phyloP scores from a whole-genome alignment of 257 asterid species.

The Solanum ossicruentum region DNA sequence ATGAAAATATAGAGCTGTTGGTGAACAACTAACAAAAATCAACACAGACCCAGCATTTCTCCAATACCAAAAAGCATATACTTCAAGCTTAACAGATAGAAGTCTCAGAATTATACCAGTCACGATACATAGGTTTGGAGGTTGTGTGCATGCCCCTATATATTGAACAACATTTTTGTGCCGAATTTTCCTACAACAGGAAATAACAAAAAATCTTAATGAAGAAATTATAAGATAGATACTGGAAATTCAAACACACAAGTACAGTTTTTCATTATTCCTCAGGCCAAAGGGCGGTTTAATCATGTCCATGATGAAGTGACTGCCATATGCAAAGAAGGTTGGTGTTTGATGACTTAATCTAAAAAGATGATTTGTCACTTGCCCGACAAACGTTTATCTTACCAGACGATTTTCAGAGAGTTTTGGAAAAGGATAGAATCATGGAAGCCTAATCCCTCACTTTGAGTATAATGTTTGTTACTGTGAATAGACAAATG shows the following conservation, averaged over 20 bases:
- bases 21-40: neutral
- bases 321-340: neutral
- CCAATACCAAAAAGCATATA: neutral
- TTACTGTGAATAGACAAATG: neutral
- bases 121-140: neutral
- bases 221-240: neutral
- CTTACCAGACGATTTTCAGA: neutral
- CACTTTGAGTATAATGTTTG: neutral
- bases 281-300: neutral
- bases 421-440: neutral
- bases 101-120: neutral
- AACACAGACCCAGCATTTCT: neutral
- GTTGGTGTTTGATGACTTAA: neutral
- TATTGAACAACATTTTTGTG: neutral
- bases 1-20: neutral
- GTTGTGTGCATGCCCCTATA: neutral
- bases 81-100: neutral
- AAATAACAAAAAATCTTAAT: neutral
- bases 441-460: neutral
- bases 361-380: neutral
- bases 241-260: neutral
- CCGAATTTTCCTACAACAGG: slow-evolving; percentile 1
- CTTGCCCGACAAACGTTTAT: neutral
- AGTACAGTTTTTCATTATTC: neutral
- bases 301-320: neutral